Evolutionary conservation across 164 flowering plant species (phyloP).

Genomic region (Magnolia kwangsiensis): DNA sequence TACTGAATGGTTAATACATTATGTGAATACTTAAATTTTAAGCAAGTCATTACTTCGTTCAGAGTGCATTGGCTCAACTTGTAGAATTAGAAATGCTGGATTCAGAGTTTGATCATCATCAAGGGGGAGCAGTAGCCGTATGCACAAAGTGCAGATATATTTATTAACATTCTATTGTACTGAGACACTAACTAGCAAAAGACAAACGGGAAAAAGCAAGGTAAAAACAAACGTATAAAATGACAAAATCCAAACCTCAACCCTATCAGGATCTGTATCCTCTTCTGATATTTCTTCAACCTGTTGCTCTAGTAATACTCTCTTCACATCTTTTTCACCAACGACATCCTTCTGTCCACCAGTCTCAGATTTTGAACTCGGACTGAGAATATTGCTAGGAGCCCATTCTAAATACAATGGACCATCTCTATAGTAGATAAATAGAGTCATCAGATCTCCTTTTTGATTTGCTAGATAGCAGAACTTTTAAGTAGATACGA

Average conservation of each 20-base stretch:
- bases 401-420: slow-evolving; percentile 98
- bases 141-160: no score
- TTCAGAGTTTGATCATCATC: no score
- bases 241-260: slow-evolving; percentile 53
- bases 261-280: slow-evolving; percentile 81
- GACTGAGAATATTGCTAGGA: slow-evolving; percentile 60
- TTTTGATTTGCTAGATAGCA: no score
- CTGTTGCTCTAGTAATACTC: slow-evolving; percentile 51
- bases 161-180: no score
- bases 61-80: no score
- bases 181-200: no score
- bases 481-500: no score
- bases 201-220: not conserved
- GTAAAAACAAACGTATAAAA: not conserved
- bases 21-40: no score
- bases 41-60: no score
- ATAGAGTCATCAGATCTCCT: not conserved
- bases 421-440: slow-evolving; percentile 50
- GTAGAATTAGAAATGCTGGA: no score
- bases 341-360: slow-evolving; percentile 28
- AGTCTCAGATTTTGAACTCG: slow-evolving; percentile 24
- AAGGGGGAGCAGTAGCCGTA: no score
- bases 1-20: no score
- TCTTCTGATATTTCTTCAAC: slow-evolving; percentile 49
- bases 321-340: slow-evolving; percentile 60